phyloP scores from a whole-genome alignment of 495 filamentous ascomycete genomes.

The Podospora appendiculata region DNA sequence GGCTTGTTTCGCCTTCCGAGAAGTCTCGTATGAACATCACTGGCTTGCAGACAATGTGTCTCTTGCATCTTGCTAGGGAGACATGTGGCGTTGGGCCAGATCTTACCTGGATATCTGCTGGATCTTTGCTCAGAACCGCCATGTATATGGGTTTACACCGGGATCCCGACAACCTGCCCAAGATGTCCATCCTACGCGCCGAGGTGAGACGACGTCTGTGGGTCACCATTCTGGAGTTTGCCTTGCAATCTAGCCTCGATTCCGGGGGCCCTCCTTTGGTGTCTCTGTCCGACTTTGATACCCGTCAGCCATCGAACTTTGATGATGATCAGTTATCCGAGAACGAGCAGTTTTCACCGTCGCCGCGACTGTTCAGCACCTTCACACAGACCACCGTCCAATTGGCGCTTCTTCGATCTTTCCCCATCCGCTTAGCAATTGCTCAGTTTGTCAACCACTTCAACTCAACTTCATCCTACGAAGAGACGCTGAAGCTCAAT shows the following conservation, averaged over 20 bases:
- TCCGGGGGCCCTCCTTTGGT: constrained; percentile 52
- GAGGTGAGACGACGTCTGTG: constrained; percentile 65
- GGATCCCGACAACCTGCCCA: constrained; percentile 40
- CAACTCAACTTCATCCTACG: constrained; percentile 19
- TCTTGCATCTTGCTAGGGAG: constrained; percentile 54
- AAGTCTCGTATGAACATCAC: constrained; percentile 48
- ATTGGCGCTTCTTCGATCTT: constrained; percentile 26
- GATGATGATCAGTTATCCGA: constrained; percentile 36
- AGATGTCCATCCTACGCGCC: constrained; percentile 38
- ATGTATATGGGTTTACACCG: constrained; percentile 56
- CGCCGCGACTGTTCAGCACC: constrained; percentile 11
- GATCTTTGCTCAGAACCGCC: constrained; percentile 49
- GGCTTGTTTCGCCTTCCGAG: constrained; percentile 46
- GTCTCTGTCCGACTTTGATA: constrained; percentile 49
- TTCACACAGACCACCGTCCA: constrained; percentile 35
- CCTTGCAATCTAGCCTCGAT: constrained; percentile 52
- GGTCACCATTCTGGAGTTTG: constrained; percentile 57
- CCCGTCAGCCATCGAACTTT: constrained; percentile 45
- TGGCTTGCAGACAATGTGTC: constrained; percentile 50
- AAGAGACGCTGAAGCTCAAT: constrained; percentile 30
- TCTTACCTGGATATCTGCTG: constrained; percentile 51
- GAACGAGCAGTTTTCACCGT: constrained; percentile 6
- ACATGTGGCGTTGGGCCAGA: constrained; percentile 47
- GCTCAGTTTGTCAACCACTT: constrained; percentile 30
- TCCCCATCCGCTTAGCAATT: constrained; percentile 27